Evolutionary conservation across 148 eudicot genomes (phyloP), one percentile per base, ranked within the genome.

Genomic region (Vaccinium macrocarpon): DNA sequence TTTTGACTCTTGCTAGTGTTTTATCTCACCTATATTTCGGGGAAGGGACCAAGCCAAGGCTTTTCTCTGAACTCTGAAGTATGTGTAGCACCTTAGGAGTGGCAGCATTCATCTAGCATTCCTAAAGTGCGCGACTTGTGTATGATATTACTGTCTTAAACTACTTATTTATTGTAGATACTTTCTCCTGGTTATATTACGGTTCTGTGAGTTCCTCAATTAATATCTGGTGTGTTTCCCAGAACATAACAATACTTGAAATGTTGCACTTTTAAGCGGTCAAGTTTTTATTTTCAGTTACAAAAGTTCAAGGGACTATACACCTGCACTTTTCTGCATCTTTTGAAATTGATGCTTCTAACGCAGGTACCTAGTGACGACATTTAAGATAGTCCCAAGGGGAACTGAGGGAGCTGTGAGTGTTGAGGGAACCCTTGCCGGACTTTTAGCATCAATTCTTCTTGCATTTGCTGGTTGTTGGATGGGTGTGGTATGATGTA

Each of bases 401-500:
- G 99, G 99, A 71, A 94, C 98, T 23, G 99, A 96, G 93, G 99
- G 99, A 72, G 98, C 99, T 84, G 91, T 96, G 62, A 96, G 99
- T 85, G 86, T 90, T 76, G 99, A 96, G 85, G 99, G 99, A 90
- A 96, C 98, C 59, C 13, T 93, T 73, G 97, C 99, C 66, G 99
- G 99, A 55, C 82, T 96, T 82, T 35, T 96, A 35, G 99, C 98
- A 82, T 90, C 99, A 21, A 73, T 91, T 83, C 87, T 94, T 75
- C 98, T 96, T 86, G 92, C 99, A 51, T 91, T 71, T 56, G 89
- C 90, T 88, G 95, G 91, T 86, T 90, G 81, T 88, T 88, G 91
- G 27, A 86, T 85, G 82, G 93, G 94, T 83, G 91, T 93, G 95
- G 99, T 96, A 83, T 74, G 83, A 1, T 70, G 9, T 82, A 25